Percentiles rank a stretch among this genome's conserved stretches.
Evolutionary conservation across 2,329 filamentous ascomycete genomes (phyloP).

Genomic region (Scedosporium boydii): DNA sequence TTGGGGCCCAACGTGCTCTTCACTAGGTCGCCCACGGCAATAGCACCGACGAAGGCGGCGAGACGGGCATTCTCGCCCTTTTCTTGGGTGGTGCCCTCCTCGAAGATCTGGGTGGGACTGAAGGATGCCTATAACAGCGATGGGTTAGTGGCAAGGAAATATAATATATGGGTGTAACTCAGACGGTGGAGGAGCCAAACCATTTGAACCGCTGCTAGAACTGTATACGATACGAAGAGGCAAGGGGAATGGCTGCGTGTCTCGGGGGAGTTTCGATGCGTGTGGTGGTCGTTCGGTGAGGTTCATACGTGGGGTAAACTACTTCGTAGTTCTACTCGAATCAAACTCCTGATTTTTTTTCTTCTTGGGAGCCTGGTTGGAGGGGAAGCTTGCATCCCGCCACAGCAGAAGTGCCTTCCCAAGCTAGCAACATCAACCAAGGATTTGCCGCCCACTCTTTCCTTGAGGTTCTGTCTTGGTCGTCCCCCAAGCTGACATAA

Average conservation of each 20-base stretch:
- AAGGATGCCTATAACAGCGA: constrained; percentile 33
- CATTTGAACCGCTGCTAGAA: not conserved
- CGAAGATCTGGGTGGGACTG: constrained; percentile 96
- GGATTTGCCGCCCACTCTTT: not conserved
- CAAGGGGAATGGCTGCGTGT: not conserved
- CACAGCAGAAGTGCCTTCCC: not conserved
- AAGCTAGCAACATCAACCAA: not conserved
- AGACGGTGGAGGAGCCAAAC: not conserved
- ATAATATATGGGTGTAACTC: not conserved
- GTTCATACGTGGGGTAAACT: constrained; percentile 4
- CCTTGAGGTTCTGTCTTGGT: too few species aligned
- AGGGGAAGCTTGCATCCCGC: constrained; percentile 4
- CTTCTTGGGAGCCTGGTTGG: constrained; percentile 2
- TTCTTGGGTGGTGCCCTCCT: constrained; percentile 92
- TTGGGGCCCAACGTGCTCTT: constrained; percentile 97
- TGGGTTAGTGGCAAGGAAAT: not conserved
- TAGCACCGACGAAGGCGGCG: constrained; percentile 95
- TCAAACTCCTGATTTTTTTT: constrained; percentile 3
- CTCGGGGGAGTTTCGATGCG: not conserved
- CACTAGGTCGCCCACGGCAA: constrained; percentile 92
- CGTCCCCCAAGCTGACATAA: not conserved
- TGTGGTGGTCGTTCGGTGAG: not conserved
- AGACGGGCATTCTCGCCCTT: constrained; percentile 99
- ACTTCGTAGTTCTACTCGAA: not conserved
- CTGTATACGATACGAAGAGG: not conserved